Evolutionary conservation across 1,284 basidiomycete genomes (phyloP), one percentile per base, ranked within the genome.

Genomic region (Austropuccinia psidii): DNA sequence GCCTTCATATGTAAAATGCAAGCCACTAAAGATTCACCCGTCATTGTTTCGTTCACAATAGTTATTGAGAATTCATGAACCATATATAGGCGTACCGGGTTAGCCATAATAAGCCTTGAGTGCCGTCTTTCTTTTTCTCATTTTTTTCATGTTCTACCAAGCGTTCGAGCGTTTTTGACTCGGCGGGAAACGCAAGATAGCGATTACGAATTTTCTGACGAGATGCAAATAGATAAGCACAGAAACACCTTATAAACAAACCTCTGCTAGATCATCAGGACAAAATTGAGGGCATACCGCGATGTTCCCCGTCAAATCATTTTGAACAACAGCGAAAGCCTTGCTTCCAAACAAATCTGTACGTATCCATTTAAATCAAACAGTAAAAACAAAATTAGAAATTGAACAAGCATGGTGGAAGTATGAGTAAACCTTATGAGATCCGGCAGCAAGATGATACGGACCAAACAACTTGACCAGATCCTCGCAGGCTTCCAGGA

Each of bases 71-170:
- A 27, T 29, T 33, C 9, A 31, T 45, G 7, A 5, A 66, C 24
- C 19, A 49, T 7, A 49, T 4, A 9, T 33, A 31, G 7, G 39
- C 49, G 9, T 65, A 77, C 77, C 93, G 87, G 66, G 90, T 84
- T 61, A 98, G 85, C 95, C 94, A 98, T 82, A 97, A 84, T 69
- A 98, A 85, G 19, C 91, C 93, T 78, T 96, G 89, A 0, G 93
- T 96, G 4, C 94, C 92, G 0, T 86, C 86, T 15, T 86, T 85
- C 82, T 93, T 92, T 84, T 94, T 93, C 81, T 91, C 89, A 33
- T 84, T 84, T 80, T 90, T 88, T 82, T 98, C 96, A 79, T 90
- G 89, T 78, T 86, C 85, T 9, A 96, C 87, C 43, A 99, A 86
- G 72, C 85, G 83, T 82, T 98, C 90, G 47, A 99, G 86, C 1